A percentile compares a stretch with the other conserved stretches of the same genome.
These are phyloP conservation scores for Bertia moriformis DNA, from an alignment of 2,329 filamentous ascomycete genomes.

Conservation along the genomic window DNA sequence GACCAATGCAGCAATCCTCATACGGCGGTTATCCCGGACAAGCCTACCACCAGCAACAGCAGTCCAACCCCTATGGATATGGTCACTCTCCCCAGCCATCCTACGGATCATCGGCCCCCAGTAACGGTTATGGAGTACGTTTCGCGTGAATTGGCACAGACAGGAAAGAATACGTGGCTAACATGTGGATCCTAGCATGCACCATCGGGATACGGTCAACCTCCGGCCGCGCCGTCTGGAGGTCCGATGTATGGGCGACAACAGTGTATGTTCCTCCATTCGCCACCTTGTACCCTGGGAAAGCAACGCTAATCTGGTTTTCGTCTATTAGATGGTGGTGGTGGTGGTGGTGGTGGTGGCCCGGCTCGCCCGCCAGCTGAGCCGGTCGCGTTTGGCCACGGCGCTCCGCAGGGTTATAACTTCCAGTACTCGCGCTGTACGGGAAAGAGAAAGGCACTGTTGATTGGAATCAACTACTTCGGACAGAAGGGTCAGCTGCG, in stretches of 20 bases:
- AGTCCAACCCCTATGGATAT: not conserved
- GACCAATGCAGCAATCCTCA: not conserved
- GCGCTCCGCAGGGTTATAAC: constrained; percentile 52
- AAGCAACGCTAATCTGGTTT: too few species aligned
- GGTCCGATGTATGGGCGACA: not conserved
- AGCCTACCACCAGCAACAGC: not conserved
- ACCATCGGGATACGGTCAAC: not conserved
- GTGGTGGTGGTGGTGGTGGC: too few species aligned
- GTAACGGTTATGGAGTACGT: not conserved
- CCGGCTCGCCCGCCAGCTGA: constrained; percentile 27
- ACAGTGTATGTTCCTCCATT: too few species aligned
- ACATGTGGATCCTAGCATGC: not conserved
- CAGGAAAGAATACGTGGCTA: not conserved
- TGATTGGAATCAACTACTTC: constrained; percentile 74
- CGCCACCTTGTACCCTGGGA: too few species aligned
- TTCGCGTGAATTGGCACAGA: not conserved
- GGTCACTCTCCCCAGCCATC: not conserved
- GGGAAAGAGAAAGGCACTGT: constrained; percentile 56
- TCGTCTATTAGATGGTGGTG: too few species aligned
- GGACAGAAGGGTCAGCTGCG: constrained; percentile 56
- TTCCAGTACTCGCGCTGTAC: constrained; percentile 68
- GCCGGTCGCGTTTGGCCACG: constrained; percentile 47
- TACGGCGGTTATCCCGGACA: constrained; percentile 1
- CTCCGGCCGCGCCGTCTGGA: not conserved
- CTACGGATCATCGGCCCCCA: not conserved